Percentiles rank a stretch among this genome's conserved stretches.
Conservation (phyloP, 2,329 filamentous ascomycete species). For the Fusarium odoratissimum region DNA sequence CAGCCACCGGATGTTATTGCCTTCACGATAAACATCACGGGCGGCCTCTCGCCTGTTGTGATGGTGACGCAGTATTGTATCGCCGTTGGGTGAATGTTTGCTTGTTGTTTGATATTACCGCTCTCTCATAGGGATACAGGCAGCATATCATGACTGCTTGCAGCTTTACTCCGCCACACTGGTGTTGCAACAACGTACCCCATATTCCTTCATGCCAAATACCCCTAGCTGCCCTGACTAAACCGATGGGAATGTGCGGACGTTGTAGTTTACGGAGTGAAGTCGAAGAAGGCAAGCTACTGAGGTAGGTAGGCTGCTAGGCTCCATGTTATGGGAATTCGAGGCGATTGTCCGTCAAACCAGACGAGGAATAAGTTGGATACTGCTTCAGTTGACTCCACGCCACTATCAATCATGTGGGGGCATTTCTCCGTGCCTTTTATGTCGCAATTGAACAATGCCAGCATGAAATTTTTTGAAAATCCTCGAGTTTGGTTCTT, state of each 20-base stretch:
- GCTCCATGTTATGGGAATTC: conserved; percentile 6
- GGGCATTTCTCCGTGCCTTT: not conserved
- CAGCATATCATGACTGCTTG: conserved; percentile 23
- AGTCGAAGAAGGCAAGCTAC: not conserved
- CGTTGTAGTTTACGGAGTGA: not conserved
- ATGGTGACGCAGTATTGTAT: conserved; percentile 1
- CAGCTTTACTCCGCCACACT: conserved; percentile 22
- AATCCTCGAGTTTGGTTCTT: not conserved
- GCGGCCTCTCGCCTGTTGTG: conserved; percentile 30
- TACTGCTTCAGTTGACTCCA: conserved; percentile 7
- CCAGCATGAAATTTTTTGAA: not conserved
- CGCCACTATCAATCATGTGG: conserved; percentile 15
- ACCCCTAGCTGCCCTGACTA: not conserved
- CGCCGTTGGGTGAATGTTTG: not conserved
- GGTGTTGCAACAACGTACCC: conserved; percentile 2
- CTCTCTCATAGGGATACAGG: not conserved
- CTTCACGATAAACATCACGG: not conserved
- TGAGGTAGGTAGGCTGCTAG: not conserved
- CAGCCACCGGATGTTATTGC: conserved; percentile 4
- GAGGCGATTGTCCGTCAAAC: conserved; percentile 16
- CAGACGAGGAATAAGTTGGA: conserved; percentile 8
- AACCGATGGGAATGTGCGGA: not conserved
- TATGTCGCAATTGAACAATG: not conserved
- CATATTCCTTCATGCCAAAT: conserved; percentile 2
- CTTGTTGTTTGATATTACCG: not conserved